phyloP scores from a whole-genome alignment of 495 filamentous ascomycete genomes.

The Delitschia confertaspora region DNA sequence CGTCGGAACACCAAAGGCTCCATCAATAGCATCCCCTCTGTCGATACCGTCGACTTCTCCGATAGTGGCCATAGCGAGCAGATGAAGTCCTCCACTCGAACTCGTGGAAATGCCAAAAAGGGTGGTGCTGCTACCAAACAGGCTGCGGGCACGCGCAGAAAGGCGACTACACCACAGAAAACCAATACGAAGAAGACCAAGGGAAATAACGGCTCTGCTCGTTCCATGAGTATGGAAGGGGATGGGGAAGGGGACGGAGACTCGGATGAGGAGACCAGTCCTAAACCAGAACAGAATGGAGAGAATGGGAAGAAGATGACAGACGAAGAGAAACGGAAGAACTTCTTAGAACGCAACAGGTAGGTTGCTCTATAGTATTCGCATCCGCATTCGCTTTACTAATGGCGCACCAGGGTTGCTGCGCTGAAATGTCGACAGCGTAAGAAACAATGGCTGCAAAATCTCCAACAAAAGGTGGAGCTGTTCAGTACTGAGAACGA shows the following conservation, averaged over 20 bases:
- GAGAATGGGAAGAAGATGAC: slow-evolving; percentile 79
- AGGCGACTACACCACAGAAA: slow-evolving; percentile 70
- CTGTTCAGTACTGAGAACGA: slow-evolving; percentile 88
- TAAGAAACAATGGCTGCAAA: slow-evolving; percentile 98
- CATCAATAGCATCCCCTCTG: slow-evolving; percentile 42
- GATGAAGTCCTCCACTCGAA: slow-evolving; percentile 51
- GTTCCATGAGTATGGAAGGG: slow-evolving; percentile 31
- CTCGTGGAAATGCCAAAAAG: slow-evolving; percentile 58
- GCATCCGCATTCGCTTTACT: too few species aligned
- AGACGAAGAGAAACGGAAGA: slow-evolving; percentile 96
- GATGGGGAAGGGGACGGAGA: slow-evolving; percentile 42
- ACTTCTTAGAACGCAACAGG: slow-evolving; percentile 95
- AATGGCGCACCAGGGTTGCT: slow-evolving; percentile 57
- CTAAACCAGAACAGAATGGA: slow-evolving; percentile 25
- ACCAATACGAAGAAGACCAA: slow-evolving; percentile 65
- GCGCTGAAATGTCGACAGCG: slow-evolving; percentile 95
- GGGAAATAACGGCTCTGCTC: slow-evolving; percentile 42
- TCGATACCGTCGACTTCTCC: slow-evolving; percentile 60
- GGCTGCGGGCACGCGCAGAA: slow-evolving; percentile 57
- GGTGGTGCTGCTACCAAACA: slow-evolving; percentile 42
- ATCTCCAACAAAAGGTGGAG: slow-evolving; percentile 91
- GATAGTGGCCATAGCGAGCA: slow-evolving; percentile 61
- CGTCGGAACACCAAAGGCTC: slow-evolving; percentile 37
- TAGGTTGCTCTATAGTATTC: slow-evolving; percentile 41
- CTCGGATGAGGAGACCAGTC: slow-evolving; percentile 40